These are phyloP conservation scores for Theileria equi DNA, from an alignment of 169 alveolate genomes.

Conservation along the genomic window DNA sequence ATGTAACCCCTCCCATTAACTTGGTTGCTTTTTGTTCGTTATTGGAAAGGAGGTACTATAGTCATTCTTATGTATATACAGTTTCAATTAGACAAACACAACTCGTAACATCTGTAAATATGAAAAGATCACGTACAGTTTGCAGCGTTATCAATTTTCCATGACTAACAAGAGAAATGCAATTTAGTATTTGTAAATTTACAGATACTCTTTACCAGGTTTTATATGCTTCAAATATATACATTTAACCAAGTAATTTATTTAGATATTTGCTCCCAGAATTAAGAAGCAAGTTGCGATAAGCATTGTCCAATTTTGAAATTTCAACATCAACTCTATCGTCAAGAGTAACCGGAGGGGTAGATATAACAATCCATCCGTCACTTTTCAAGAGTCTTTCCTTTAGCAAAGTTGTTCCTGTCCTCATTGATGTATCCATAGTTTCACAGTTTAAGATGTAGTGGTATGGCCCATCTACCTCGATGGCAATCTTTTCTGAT, in stretches of 20 bases:
- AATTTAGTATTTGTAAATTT: not conserved
- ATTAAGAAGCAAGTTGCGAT: slow-evolving; percentile 20
- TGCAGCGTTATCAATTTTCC: no score
- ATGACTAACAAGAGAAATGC: no score
- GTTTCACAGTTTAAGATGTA: slow-evolving; percentile 38
- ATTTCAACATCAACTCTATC: slow-evolving; percentile 18
- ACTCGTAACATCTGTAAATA: no score
- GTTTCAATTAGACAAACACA: no score
- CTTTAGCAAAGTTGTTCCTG: slow-evolving; percentile 57
- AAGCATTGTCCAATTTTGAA: slow-evolving; percentile 20
- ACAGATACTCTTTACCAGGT: not conserved
- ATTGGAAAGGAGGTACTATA: no score
- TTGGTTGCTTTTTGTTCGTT: no score
- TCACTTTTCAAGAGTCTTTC: slow-evolving; percentile 24
- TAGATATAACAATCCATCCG: slow-evolving; percentile 48
- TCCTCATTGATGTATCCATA: slow-evolving; percentile 13
- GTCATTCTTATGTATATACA: no score
- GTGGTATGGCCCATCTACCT: slow-evolving; percentile 66
- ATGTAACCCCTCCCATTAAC: no score
- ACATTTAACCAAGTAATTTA: not conserved
- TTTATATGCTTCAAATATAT: not conserved
- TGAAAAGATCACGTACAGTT: no score
- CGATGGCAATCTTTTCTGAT: slow-evolving; percentile 55
- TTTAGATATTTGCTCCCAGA: slow-evolving; percentile 41
- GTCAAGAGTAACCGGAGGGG: slow-evolving; percentile 37